A percentile compares a stretch with the other conserved stretches of the same genome.
Evolutionary conservation across 495 filamentous ascomycete genomes (phyloP).

Genomic region (Annulohypoxylon maeteangense): DNA sequence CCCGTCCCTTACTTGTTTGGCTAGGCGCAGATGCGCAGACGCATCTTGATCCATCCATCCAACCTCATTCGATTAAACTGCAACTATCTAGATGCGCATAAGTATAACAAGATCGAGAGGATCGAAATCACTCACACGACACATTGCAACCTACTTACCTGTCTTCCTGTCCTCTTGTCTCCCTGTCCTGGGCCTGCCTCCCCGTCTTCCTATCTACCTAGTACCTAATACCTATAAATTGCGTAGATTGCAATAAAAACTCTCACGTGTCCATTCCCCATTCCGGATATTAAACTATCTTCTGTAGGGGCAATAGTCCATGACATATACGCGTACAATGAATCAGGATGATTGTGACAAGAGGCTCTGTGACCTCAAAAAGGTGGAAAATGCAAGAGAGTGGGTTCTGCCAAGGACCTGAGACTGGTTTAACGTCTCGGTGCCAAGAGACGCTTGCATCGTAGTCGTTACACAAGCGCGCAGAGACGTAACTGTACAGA

Average conservation of each 20-base stretch:
- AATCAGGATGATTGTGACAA: conserved; percentile 9
- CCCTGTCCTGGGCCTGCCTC: no score
- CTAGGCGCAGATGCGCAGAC: conserved; percentile 20
- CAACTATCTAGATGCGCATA: not conserved
- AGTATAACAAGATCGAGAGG: not conserved
- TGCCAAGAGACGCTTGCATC: conserved; percentile 38
- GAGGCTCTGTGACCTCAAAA: conserved; percentile 33
- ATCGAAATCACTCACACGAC: not conserved
- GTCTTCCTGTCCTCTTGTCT: no score
- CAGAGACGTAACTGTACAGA: not conserved
- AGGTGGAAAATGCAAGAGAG: not conserved
- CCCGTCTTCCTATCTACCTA: no score
- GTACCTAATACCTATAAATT: not conserved
- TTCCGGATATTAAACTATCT: conserved; percentile 28
- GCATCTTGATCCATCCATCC: conserved; percentile 25
- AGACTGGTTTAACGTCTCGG: conserved; percentile 17
- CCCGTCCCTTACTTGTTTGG: conserved; percentile 21
- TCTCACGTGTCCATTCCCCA: conserved; percentile 36
- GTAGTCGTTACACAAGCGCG: conserved; percentile 30
- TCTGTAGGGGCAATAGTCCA: conserved; percentile 5
- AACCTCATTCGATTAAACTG: not conserved
- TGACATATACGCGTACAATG: conserved; percentile 10
- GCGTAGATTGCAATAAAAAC: conserved; percentile 7
- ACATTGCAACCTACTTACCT: no score
- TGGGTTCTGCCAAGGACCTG: conserved; percentile 20